Percentiles rank a stretch among this genome's conserved stretches.
Conservation (phyloP, 176 grass and related monocot genomes). For the Paspalum vaginatum region DNA sequence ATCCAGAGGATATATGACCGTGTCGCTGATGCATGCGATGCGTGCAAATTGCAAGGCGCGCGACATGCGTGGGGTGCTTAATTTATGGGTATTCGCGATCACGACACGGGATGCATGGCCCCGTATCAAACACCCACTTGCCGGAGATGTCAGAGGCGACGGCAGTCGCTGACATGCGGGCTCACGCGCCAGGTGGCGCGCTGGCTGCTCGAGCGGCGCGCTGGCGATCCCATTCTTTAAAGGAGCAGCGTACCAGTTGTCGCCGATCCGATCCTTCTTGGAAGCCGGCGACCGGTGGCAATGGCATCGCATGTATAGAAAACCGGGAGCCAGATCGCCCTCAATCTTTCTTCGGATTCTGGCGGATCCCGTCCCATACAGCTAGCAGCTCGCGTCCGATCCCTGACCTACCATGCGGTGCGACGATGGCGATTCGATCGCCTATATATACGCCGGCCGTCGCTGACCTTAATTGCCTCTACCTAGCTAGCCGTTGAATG, state of each 20-base stretch:
- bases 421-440: too few species aligned
- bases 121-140: background rate
- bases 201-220: background rate
- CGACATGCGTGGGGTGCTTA: background rate
- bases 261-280: constrained; percentile 40
- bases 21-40: background rate
- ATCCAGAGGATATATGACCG: too few species aligned
- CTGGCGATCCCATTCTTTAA: too few species aligned
- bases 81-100: too few species aligned
- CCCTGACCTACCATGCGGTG: too few species aligned
- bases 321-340: constrained; percentile 42
- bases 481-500: too few species aligned
- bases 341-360: constrained; percentile 42
- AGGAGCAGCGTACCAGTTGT: background rate
- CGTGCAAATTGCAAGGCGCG: constrained; percentile 19
- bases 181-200: background rate
- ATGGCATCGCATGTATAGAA: constrained; percentile 3
- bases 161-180: background rate
- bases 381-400: background rate
- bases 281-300: background rate
- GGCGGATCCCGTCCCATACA: constrained; percentile 3
- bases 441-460: too few species aligned
- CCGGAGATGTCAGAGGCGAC: background rate
- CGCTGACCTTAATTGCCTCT: too few species aligned
- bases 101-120: background rate